A percentile compares a stretch with the other conserved stretches of the same genome.
Conservation (phyloP, 768 basidiomycete genomes). For the Trametes coccinea region DNA sequence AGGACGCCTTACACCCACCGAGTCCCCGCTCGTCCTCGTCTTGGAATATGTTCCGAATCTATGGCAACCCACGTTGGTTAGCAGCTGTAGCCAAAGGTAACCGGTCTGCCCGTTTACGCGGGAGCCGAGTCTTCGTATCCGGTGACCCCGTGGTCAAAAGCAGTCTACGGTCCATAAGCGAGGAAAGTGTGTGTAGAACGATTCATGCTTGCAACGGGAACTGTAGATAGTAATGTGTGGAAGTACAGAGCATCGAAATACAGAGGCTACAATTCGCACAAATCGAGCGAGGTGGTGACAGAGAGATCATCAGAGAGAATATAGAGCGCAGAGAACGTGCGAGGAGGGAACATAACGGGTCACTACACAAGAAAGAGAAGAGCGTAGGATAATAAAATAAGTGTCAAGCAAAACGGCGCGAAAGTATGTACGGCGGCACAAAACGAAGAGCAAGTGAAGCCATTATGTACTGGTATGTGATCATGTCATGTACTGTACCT, state of each 20-base stretch:
- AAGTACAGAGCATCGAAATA: constrained; percentile 20
- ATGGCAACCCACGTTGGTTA: no score
- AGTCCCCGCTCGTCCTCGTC: no score
- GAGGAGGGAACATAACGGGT: background rate
- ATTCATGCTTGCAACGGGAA: background rate
- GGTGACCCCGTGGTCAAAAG: background rate
- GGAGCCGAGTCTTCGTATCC: background rate
- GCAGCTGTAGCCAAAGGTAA: no score
- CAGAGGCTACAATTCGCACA: constrained; percentile 19
- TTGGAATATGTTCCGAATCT: no score
- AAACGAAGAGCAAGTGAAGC: constrained; percentile 8
- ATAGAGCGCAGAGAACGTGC: background rate
- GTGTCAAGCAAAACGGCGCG: constrained; percentile 13
- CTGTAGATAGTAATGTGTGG: constrained; percentile 16
- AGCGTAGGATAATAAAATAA: constrained; percentile 28
- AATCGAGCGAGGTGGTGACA: constrained; percentile 2
- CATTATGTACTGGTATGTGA: constrained; percentile 11
- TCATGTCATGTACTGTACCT: constrained; percentile 6
- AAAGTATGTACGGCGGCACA: constrained; percentile 12
- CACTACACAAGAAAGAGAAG: constrained; percentile 17
- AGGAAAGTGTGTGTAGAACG: background rate
- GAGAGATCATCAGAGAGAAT: background rate
- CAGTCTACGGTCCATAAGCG: background rate
- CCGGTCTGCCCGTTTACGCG: no score
- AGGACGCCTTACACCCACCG: no score